Conservation (phyloP, 208 protist species). For the Trichomonas tenax region DNA sequence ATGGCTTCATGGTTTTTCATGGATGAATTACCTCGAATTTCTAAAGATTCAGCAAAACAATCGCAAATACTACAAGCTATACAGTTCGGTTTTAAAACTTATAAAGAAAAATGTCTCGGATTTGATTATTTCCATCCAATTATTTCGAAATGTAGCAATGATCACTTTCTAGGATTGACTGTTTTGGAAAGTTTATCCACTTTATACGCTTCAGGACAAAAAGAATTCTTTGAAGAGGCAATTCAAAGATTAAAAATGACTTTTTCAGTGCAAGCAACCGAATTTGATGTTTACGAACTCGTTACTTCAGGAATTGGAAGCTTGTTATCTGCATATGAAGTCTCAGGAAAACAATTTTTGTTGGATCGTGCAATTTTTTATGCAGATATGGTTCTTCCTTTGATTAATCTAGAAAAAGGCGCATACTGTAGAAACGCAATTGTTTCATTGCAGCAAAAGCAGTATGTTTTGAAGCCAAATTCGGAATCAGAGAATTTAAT, state of each 20-base stretch:
- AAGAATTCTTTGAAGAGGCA: not conserved
- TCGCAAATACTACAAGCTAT: not conserved
- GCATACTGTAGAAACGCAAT: not conserved
- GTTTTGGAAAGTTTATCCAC: not conserved
- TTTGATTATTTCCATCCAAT: not conserved
- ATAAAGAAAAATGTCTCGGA: not conserved
- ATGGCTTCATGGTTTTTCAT: not conserved
- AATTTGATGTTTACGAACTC: not conserved
- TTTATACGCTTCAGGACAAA: not conserved
- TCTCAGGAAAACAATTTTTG: not conserved
- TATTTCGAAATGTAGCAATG: not conserved
- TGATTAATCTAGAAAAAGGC: not conserved
- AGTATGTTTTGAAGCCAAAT: not conserved
- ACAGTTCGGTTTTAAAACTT: not conserved
- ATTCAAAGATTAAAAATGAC: not conserved
- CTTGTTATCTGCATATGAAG: not conserved
- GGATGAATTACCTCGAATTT: not conserved
- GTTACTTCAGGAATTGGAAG: not conserved
- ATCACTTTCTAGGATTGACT: not conserved
- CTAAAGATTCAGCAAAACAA: not conserved
- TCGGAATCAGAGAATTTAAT: not conserved
- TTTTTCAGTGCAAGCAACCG: not conserved
- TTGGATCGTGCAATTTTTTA: not conserved
- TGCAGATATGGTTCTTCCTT: not conserved
- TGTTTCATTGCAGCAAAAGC: not conserved